Percentiles rank a stretch among this genome's conserved stretches.
phyloP scores from a whole-genome alignment of 345 rosid genomes.

The Acer campestre region DNA sequence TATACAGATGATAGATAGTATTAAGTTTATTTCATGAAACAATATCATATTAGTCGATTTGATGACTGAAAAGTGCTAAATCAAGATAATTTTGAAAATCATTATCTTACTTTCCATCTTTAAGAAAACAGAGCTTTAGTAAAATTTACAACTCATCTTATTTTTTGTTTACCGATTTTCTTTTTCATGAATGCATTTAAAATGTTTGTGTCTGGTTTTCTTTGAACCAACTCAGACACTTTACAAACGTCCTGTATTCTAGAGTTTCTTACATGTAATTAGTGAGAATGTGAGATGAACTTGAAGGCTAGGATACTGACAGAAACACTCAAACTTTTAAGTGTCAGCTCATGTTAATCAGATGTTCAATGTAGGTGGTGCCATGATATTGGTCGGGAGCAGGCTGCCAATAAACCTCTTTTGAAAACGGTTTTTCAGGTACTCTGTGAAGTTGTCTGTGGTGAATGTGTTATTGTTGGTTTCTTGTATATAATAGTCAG shows the following conservation, averaged over 20 bases:
- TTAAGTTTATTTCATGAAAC: not conserved
- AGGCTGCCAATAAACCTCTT: constrained; percentile 91
- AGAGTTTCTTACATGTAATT: not conserved
- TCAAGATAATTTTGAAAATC: not conserved
- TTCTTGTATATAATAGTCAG: constrained; percentile 14
- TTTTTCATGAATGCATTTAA: not conserved
- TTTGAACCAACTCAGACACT: not conserved
- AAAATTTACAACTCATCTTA: not conserved
- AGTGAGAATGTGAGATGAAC: not conserved
- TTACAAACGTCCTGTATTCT: not conserved
- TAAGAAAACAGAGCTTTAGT: not conserved
- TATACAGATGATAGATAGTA: not conserved
- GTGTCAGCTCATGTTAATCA: constrained; percentile 19
- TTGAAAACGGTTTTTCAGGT: constrained; percentile 93
- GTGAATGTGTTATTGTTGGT: constrained; percentile 2
- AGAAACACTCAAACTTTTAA: not conserved
- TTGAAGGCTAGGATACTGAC: not conserved
- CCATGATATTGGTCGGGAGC: constrained; percentile 93
- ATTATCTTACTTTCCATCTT: not conserved
- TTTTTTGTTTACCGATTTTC: not conserved
- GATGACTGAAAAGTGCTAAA: not conserved
- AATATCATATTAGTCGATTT: not conserved
- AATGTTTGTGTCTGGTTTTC: not conserved
- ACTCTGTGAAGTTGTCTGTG: not conserved
- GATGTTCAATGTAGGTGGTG: constrained; percentile 64